phyloP scores from a whole-genome alignment of 495 filamentous ascomycete genomes.

The Bacidia gigantensis region DNA sequence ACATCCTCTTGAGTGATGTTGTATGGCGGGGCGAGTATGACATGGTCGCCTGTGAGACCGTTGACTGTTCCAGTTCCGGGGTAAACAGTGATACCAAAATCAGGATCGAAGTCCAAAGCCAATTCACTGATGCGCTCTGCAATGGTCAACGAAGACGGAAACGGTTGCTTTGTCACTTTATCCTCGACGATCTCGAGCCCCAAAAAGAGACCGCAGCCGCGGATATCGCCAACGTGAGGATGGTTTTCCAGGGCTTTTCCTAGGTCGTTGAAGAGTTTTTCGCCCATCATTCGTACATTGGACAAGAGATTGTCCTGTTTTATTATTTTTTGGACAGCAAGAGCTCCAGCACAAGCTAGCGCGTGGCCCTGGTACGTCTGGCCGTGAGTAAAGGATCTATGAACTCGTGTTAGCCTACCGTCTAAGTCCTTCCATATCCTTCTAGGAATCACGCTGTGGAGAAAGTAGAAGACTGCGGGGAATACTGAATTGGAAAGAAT shows the following conservation, averaged over 20 bases:
- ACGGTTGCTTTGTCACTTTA: conserved; percentile 41
- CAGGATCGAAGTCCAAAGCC: conserved; percentile 22
- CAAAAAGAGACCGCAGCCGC: conserved; percentile 44
- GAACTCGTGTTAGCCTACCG: too few species aligned
- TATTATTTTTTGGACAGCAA: conserved; percentile 41
- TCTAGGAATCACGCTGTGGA: too few species aligned
- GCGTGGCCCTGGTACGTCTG: conserved; percentile 50
- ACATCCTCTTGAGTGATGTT: conserved; percentile 41
- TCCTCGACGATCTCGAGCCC: conserved; percentile 48
- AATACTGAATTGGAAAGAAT: too few species aligned
- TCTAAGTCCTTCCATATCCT: too few species aligned
- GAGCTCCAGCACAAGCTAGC: conserved; percentile 40
- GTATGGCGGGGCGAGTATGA: conserved; percentile 64
- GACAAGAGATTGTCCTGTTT: conserved; percentile 32
- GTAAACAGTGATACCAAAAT: conserved; percentile 55
- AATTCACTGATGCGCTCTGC: conserved; percentile 40
- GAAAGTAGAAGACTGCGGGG: too few species aligned
- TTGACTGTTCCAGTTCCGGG: conserved; percentile 54
- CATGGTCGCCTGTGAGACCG: conserved; percentile 56
- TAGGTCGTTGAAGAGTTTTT: conserved; percentile 28
- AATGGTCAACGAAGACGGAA: conserved; percentile 25
- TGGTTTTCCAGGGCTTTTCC: conserved; percentile 21
- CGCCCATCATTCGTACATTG: conserved; percentile 35
- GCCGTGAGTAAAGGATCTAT: conserved; percentile 29
- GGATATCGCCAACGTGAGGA: conserved; percentile 40